These are phyloP conservation scores for Aspergillus taichungensis DNA, from an alignment of 495 filamentous ascomycete species.

Conservation along the genomic window DNA sequence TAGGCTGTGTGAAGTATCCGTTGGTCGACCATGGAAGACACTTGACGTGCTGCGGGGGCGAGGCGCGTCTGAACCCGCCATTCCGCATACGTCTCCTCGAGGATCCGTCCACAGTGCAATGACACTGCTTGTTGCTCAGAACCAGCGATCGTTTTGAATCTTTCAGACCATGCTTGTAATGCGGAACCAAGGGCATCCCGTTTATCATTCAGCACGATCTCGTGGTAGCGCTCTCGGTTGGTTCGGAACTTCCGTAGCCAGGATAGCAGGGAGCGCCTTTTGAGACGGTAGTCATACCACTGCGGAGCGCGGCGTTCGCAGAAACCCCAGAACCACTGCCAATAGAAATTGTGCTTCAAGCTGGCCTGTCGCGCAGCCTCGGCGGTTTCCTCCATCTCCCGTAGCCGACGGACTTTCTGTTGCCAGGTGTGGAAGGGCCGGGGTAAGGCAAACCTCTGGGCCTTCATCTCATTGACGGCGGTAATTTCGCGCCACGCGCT, in stretches of 20 bases:
- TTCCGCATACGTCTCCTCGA: slow-evolving; percentile 23
- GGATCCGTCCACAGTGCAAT: slow-evolving; percentile 21
- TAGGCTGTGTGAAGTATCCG: slow-evolving; percentile 43
- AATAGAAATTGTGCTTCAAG: slow-evolving; percentile 37
- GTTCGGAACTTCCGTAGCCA: slow-evolving; percentile 39
- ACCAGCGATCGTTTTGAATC: slow-evolving; percentile 17
- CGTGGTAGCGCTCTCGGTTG: slow-evolving; percentile 33
- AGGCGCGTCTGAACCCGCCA: slow-evolving; percentile 38
- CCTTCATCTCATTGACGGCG: slow-evolving; percentile 58
- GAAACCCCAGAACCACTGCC: slow-evolving; percentile 49
- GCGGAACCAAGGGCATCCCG: slow-evolving; percentile 16
- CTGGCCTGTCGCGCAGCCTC: slow-evolving; percentile 34
- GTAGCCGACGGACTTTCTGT: slow-evolving; percentile 27
- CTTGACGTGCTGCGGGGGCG: slow-evolving; percentile 36
- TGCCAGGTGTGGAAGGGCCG: slow-evolving; percentile 52
- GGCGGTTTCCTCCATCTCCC: slow-evolving; percentile 30
- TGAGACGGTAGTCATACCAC: slow-evolving; percentile 41
- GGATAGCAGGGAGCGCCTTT: slow-evolving; percentile 35
- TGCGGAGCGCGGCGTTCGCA: slow-evolving; percentile 46
- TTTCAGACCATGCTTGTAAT: slow-evolving; percentile 27
- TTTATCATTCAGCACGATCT: slow-evolving; percentile 26
- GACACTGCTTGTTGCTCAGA: slow-evolving; percentile 24
- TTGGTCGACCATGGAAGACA: slow-evolving; percentile 38
- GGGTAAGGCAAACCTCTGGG: slow-evolving; percentile 49
- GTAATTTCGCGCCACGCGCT: slow-evolving; percentile 71